Percentiles rank a stretch among this genome's conserved stretches.
Evolutionary conservation across 2,329 filamentous ascomycete species (phyloP).

Genomic region (Biscogniauxia marginata): DNA sequence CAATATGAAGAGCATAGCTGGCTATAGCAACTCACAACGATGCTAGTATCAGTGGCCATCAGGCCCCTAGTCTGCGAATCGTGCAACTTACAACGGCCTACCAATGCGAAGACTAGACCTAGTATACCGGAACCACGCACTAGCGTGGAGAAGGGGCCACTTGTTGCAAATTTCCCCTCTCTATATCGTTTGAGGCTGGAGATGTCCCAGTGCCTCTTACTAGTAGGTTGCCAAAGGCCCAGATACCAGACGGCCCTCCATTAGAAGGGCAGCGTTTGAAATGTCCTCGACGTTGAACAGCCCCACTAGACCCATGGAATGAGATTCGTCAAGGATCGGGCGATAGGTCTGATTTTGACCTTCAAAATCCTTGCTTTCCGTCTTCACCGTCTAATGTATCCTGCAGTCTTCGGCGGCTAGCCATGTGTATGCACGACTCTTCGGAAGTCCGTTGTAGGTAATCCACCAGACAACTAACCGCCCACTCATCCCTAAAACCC

Average conservation of each 20-base stretch:
- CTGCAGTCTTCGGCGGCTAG: constrained; percentile 26
- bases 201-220: not conserved
- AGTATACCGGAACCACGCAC: not conserved
- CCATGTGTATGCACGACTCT: constrained; percentile 13
- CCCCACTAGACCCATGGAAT: not conserved
- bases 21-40: not conserved
- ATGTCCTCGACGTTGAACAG: not conserved
- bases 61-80: not conserved
- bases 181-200: not conserved
- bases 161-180: not conserved
- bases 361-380: constrained; percentile 12
- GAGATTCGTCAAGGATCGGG: not conserved
- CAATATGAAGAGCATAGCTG: not conserved
- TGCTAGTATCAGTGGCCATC: not conserved
- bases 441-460: constrained; percentile 26
- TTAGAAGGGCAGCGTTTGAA: not conserved
- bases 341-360: not conserved
- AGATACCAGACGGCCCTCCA: not conserved
- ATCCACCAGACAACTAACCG: constrained; percentile 8
- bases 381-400: constrained; percentile 13
- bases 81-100: not conserved
- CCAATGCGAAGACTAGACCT: not conserved
- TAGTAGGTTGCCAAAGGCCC: not conserved
- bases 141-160: not conserved
- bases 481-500: not conserved